phyloP scores from a whole-genome alignment of 176 grass and related monocot species.

The Triticum dicoccoides region DNA sequence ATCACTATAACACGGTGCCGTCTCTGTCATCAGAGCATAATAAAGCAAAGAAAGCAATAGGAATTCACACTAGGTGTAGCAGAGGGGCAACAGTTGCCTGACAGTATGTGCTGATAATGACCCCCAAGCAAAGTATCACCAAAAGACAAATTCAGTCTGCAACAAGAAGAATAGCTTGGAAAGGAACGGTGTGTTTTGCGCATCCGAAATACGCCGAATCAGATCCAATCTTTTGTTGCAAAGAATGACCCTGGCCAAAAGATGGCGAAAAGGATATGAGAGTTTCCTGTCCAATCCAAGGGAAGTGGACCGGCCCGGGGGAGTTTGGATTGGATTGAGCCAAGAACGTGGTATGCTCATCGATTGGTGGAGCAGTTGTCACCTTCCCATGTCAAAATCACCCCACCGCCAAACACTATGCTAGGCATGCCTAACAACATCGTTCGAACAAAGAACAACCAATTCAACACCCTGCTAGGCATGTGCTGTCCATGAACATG shows the following conservation, averaged over 20 bases:
- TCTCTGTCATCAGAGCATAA: slow-evolving; percentile 32
- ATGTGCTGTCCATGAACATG: no score
- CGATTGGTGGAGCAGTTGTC: neutral
- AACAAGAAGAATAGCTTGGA: slow-evolving; percentile 28
- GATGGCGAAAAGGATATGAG: slow-evolving; percentile 2
- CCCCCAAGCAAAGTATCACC: slow-evolving; percentile 18
- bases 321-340: slow-evolving; percentile 3
- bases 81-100: slow-evolving; percentile 4
- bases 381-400: slow-evolving; percentile 27
- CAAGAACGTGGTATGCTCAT: slow-evolving; percentile 18
- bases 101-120: slow-evolving; percentile 26
- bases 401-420: neutral
- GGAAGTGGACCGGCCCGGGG: neutral
- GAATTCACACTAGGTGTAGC: slow-evolving; percentile 23
- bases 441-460: neutral
- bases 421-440: neutral
- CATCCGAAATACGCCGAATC: neutral
- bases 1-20: slow-evolving; percentile 33
- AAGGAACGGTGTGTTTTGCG: no score
- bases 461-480: neutral
- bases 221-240: slow-evolving; percentile 8
- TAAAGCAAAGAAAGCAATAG: slow-evolving; percentile 32
- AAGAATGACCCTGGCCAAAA: slow-evolving; percentile 2
- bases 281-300: neutral
- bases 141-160: slow-evolving; percentile 3